These are phyloP conservation scores for Aspergillus sp. DNA, from an alignment of 2,329 filamentous ascomycete genomes.

Conservation along the genomic window DNA sequence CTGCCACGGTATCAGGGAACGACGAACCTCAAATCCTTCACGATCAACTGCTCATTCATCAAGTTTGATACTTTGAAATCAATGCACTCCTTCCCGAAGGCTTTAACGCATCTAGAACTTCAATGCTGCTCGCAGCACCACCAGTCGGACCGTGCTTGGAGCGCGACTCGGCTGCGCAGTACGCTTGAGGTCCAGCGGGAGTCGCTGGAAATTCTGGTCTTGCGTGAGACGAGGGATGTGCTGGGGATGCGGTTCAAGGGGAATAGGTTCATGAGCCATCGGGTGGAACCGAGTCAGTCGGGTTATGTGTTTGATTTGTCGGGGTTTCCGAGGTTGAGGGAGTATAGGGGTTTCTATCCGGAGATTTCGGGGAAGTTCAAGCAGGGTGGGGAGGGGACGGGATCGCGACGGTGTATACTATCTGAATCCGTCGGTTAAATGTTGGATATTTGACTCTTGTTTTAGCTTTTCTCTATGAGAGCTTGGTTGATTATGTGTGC, in stretches of 20 bases:
- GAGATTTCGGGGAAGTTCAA: neutral
- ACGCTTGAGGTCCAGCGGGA: neutral
- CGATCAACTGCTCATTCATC: neutral
- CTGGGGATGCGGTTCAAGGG: neutral
- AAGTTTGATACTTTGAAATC: neutral
- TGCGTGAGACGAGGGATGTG: neutral
- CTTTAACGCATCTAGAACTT: neutral
- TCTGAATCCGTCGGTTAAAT: no score
- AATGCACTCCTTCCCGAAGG: neutral
- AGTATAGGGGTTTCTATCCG: neutral
- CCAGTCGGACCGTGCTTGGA: neutral
- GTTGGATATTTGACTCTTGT: no score
- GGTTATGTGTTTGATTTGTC: neutral
- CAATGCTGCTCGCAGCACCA: neutral
- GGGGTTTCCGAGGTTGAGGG: neutral
- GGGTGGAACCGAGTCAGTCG: neutral
- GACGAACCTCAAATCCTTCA: neutral
- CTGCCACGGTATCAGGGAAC: neutral
- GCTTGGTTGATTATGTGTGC: no score
- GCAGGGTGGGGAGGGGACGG: no score
- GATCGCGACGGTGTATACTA: no score
- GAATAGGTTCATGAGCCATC: no score
- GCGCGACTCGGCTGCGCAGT: neutral
- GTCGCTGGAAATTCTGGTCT: neutral
- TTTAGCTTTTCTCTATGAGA: no score